Evolutionary conservation across 1,139 yeast species (phyloP).

Genomic region (Kluyveromyces sp.): DNA sequence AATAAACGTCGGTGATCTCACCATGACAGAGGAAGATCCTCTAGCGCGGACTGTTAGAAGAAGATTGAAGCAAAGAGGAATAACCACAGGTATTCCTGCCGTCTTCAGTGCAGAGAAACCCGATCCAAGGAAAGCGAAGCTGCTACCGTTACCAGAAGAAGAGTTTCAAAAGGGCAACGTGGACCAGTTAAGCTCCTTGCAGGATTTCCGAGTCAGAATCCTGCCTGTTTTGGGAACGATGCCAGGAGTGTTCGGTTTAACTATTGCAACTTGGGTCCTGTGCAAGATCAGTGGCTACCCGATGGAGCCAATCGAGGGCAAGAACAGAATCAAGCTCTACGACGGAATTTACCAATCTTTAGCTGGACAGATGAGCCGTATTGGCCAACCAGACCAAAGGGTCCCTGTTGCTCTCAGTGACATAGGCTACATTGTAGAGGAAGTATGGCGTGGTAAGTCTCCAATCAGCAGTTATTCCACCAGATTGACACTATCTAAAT

Average conservation of each 20-base stretch:
- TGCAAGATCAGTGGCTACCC: slow-evolving; percentile 83
- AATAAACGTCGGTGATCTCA: slow-evolving; percentile 70
- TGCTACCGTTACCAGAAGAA: slow-evolving; percentile 75
- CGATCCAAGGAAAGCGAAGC: slow-evolving; percentile 83
- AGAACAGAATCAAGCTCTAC: slow-evolving; percentile 74
- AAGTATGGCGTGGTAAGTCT: slow-evolving; percentile 85
- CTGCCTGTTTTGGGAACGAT: slow-evolving; percentile 92
- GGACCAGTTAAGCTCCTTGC: slow-evolving; percentile 78
- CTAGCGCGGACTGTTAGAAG: slow-evolving; percentile 83
- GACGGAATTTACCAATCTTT: slow-evolving; percentile 76
- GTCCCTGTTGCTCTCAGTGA: slow-evolving; percentile 69
- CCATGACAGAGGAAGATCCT: slow-evolving; percentile 85
- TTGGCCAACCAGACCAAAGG: slow-evolving; percentile 61
- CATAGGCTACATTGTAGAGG: slow-evolving; percentile 81
- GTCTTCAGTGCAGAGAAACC: slow-evolving; percentile 95
- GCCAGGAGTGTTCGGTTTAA: slow-evolving; percentile 93
- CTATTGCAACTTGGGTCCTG: slow-evolving; percentile 77
- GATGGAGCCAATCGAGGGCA: slow-evolving; percentile 84
- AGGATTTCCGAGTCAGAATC: slow-evolving; percentile 86
- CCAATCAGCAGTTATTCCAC: slow-evolving; percentile 83
- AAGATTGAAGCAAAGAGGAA: slow-evolving; percentile 71
- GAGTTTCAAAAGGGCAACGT: slow-evolving; percentile 77
- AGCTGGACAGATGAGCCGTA: slow-evolving; percentile 79
- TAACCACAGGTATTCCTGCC: slow-evolving; percentile 69
- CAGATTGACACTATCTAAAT: slow-evolving; percentile 67